Base-by-base conservation (phyloP, 1,284 basidiomycete species). In the Heterobasidion parviporum region DNA sequence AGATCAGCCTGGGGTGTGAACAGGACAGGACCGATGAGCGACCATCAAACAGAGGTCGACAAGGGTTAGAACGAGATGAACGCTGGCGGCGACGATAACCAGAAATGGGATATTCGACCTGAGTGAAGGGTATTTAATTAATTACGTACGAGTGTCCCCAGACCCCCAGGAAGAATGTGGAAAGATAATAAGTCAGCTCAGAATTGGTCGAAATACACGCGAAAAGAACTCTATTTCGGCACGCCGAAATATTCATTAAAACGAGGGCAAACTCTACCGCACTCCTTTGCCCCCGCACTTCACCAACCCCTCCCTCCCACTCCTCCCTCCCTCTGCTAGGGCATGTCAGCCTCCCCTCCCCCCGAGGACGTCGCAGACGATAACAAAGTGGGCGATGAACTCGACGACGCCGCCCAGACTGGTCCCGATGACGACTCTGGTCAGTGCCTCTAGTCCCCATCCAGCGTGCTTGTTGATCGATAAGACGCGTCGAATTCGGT, bases 221-320 rank as follows among this genome's bases (percentile, higher is more conserved):
- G 57, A 59, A 59, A 61, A 57, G 56, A 81, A 82, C 81, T 85
- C 83, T 78, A 85, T 81, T 41, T 79, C 59, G 53, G 54, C 56
- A 55, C 79, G 81, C 82, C 69, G 75, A 76, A 78, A 76, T 82
- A 77, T 78, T 80, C 78, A 81, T 83, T 85, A 86, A 87, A 87
- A 82, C 82, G 78, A 77, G 78, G 72, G 73, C 74, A 72, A 77
- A 78, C 79, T 77, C 12, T 10, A n/a, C n/a, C 46, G 18, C 32
- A n/a, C 26, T 50, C 26, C 75, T 76, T 78, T 75, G 75, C 75
- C 74, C 74, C 73, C 76, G 70, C 74, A 74, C 74, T 68, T 63
- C 64, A 64, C 65, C 59, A 65, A 56, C 57, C 65, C 60, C 62
- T 60, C 58, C 59, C 61, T 60, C 59, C 63, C 62, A 57, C 20